phyloP scores from a whole-genome alignment of 495 filamentous ascomycete species.

The Hyaloscypha hepaticicola region DNA sequence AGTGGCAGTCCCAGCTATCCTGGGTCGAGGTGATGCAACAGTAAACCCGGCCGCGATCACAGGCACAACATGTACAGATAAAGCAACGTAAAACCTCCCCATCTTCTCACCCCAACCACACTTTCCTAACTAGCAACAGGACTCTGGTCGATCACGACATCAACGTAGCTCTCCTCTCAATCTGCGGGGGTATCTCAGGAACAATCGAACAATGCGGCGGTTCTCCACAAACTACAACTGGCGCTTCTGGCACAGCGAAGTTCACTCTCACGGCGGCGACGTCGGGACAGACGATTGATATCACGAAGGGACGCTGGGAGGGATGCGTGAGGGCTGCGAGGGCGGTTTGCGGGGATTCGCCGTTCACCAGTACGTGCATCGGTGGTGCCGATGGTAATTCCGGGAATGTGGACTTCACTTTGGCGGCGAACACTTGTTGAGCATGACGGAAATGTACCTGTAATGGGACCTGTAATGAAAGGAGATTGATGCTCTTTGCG shows the following conservation, averaged over 20 bases:
- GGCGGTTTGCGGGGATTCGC: conserved; percentile 60
- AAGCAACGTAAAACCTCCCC: conserved; percentile 6
- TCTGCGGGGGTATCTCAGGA: conserved; percentile 53
- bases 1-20: conserved; percentile 2
- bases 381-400: conserved; percentile 43
- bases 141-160: conserved; percentile 53
- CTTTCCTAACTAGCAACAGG: conserved; percentile 29
- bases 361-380: conserved; percentile 42
- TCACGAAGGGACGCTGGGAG: conserved; percentile 55
- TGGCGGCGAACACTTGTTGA: conserved; percentile 24
- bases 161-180: conserved; percentile 51
- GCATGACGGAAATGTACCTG: not conserved
- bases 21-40: not conserved
- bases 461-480: not conserved
- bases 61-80: conserved; percentile 19
- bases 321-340: conserved; percentile 66
- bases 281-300: conserved; percentile 44
- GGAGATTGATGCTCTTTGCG: too few species aligned
- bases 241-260: conserved; percentile 45
- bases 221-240: conserved; percentile 38
- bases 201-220: conserved; percentile 44
- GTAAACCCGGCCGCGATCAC: conserved; percentile 24
- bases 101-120: not conserved
- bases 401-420: conserved; percentile 48
- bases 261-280: conserved; percentile 42